These are phyloP conservation scores for Leccinum boreale DNA, from an alignment of 768 basidiomycete species.

Conservation along the genomic window DNA sequence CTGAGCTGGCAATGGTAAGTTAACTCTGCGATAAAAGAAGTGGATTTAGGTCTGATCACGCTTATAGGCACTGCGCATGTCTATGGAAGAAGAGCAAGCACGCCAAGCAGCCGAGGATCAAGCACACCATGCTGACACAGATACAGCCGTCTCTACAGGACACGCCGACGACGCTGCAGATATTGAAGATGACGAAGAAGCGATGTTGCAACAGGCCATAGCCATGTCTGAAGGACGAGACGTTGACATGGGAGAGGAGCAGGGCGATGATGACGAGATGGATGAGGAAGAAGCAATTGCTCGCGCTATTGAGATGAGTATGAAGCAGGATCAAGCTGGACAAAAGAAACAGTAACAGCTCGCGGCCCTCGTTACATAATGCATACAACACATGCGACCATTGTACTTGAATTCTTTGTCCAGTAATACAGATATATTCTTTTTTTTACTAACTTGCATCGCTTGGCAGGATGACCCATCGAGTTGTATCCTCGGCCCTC, in stretches of 20 bases:
- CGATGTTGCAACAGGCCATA: conserved; percentile 71
- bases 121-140: conserved; percentile 26
- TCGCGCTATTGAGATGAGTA: conserved; percentile 90
- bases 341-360: conserved; percentile 34
- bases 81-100: conserved; percentile 91
- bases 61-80: conserved; percentile 88
- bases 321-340: conserved; percentile 58
- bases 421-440: neutral
- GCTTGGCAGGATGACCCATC: too few species aligned
- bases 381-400: neutral
- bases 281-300: conserved; percentile 90
- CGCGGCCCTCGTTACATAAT: neutral
- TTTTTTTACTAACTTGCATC: too few species aligned
- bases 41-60: neutral
- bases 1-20: conserved; percentile 92
- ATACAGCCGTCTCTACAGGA: conserved; percentile 21
- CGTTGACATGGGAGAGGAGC: conserved; percentile 45
- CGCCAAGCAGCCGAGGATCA: conserved; percentile 55
- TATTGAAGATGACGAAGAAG: conserved; percentile 74
- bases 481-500: too few species aligned
- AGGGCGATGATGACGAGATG: conserved; percentile 65
- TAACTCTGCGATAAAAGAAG: neutral
- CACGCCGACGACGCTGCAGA: conserved; percentile 35
- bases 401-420: neutral
- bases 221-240: conserved; percentile 65